These are phyloP conservation scores for Apiospora pterosperma DNA, from an alignment of 2,329 filamentous ascomycete species.

Conservation along the genomic window DNA sequence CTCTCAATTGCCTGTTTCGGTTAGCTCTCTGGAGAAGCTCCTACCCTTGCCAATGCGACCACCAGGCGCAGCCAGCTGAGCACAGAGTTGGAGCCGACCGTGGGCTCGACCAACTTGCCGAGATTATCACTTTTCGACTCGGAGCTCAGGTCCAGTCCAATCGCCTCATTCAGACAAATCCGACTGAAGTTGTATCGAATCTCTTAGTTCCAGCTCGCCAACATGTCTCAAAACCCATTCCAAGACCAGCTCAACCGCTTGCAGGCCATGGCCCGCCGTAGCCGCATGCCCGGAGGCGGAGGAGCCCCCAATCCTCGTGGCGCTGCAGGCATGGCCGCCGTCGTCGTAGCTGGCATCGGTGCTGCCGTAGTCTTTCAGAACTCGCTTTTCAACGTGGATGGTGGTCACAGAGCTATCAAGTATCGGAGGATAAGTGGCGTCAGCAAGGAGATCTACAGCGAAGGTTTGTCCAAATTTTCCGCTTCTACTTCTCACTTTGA, in stretches of 20 bases:
- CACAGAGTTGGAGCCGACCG: not conserved
- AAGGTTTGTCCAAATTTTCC: conserved; percentile 59
- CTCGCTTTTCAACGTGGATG: conserved; percentile 80
- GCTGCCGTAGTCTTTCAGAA: conserved; percentile 53
- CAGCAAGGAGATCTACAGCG: conserved; percentile 90
- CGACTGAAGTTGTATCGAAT: not conserved
- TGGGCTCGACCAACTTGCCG: not conserved
- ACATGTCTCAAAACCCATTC: conserved; percentile 28
- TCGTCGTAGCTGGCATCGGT: conserved; percentile 42
- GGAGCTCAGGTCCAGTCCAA: not conserved
- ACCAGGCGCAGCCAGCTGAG: not conserved
- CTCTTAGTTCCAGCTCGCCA: conserved; percentile 4
- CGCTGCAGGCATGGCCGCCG: conserved; percentile 34
- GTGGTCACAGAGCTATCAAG: conserved; percentile 98
- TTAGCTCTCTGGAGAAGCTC: not conserved
- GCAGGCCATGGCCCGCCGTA: conserved; percentile 27
- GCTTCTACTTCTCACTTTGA: not conserved
- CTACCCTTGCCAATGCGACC: not conserved
- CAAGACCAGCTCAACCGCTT: conserved; percentile 24
- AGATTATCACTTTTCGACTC: conserved; percentile 4
- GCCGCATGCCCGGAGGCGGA: conserved; percentile 17
- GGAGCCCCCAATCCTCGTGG: conserved; percentile 40
- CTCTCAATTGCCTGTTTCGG: not conserved
- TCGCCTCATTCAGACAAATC: not conserved
- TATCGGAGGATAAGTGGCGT: conserved; percentile 92